Evolutionary conservation across 1,284 basidiomycete genomes (phyloP).

Genomic region (Sphagnurus paluster): DNA sequence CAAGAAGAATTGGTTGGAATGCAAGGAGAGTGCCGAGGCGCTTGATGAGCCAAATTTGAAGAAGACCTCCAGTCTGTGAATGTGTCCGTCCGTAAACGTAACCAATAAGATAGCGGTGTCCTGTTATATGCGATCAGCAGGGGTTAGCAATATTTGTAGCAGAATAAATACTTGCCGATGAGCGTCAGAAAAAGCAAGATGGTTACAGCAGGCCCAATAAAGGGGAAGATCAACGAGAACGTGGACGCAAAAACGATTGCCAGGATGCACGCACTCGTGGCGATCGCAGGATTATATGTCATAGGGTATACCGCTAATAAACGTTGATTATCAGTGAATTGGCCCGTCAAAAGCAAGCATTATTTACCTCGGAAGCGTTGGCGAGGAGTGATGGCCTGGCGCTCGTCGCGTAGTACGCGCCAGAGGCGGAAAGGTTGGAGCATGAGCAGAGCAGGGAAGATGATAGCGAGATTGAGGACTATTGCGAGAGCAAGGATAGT

Average conservation of each 20-base stretch:
- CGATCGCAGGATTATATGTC: constrained; percentile 66
- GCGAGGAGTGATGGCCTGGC: constrained; percentile 67
- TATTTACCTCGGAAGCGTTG: constrained; percentile 74
- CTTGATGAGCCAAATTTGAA: constrained; percentile 74
- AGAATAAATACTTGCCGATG: constrained; percentile 54
- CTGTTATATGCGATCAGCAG: constrained; percentile 31
- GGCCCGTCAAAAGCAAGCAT: constrained; percentile 2
- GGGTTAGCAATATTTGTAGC: neutral
- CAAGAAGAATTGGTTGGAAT: constrained; percentile 73
- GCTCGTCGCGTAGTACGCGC: constrained; percentile 53
- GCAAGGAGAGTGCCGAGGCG: constrained; percentile 65
- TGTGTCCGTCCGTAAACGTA: constrained; percentile 73
- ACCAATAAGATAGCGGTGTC: constrained; percentile 73
- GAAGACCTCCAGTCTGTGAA: constrained; percentile 68
- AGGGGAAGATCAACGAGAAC: constrained; percentile 73
- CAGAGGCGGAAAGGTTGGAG: constrained; percentile 68
- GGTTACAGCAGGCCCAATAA: constrained; percentile 71
- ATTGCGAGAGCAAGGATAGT: constrained; percentile 62
- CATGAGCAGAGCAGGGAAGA: constrained; percentile 68
- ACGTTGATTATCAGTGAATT: constrained; percentile 6
- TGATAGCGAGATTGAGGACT: constrained; percentile 66
- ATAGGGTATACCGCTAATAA: constrained; percentile 67
- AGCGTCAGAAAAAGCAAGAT: constrained; percentile 68
- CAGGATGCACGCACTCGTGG: constrained; percentile 64
- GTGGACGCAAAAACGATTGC: constrained; percentile 71